Percentiles rank a stretch among this genome's conserved stretches.
These are phyloP conservation scores for Whalleya microplaca DNA, from an alignment of 2,329 filamentous ascomycete species.

Conservation along the genomic window DNA sequence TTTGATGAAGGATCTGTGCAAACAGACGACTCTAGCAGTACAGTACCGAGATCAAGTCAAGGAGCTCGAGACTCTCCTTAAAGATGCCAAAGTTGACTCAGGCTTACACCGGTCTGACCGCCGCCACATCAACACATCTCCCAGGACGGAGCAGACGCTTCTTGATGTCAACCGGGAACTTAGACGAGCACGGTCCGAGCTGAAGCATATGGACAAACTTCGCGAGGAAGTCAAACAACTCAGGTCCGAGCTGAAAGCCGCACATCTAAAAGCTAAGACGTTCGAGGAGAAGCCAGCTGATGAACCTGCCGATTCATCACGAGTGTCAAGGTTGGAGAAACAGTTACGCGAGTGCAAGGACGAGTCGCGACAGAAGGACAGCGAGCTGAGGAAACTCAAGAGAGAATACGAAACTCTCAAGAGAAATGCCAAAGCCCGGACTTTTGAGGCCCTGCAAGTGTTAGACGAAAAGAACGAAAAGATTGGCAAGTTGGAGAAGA, in stretches of 20 bases:
- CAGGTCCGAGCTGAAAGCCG: constrained; percentile 52
- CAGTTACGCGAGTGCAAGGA: constrained; percentile 50
- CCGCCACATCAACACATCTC: constrained; percentile 48
- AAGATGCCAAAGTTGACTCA: constrained; percentile 44
- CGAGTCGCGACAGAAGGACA: constrained; percentile 51
- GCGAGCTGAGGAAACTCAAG: constrained; percentile 53
- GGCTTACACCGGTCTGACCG: constrained; percentile 36
- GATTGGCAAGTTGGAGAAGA: constrained; percentile 59
- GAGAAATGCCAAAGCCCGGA: constrained; percentile 55
- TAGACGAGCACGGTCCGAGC: constrained; percentile 56
- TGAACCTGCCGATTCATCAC: constrained; percentile 31
- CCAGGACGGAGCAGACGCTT: constrained; percentile 54
- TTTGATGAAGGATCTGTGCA: constrained; percentile 56
- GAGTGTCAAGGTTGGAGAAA: constrained; percentile 45
- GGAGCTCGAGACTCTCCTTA: constrained; percentile 58
- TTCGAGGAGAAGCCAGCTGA: constrained; percentile 41
- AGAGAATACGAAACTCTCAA: constrained; percentile 59
- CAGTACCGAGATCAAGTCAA: constrained; percentile 64
- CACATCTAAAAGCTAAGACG: constrained; percentile 49
- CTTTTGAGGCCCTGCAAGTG: constrained; percentile 59
- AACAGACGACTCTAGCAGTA: constrained; percentile 60
- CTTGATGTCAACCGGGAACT: constrained; percentile 59
- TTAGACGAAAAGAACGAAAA: constrained; percentile 60
- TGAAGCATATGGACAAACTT: constrained; percentile 55
- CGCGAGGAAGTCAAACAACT: constrained; percentile 57